Evolutionary conservation across 1,284 basidiomycete genomes (phyloP).

Genomic region (Ustilago sp.): DNA sequence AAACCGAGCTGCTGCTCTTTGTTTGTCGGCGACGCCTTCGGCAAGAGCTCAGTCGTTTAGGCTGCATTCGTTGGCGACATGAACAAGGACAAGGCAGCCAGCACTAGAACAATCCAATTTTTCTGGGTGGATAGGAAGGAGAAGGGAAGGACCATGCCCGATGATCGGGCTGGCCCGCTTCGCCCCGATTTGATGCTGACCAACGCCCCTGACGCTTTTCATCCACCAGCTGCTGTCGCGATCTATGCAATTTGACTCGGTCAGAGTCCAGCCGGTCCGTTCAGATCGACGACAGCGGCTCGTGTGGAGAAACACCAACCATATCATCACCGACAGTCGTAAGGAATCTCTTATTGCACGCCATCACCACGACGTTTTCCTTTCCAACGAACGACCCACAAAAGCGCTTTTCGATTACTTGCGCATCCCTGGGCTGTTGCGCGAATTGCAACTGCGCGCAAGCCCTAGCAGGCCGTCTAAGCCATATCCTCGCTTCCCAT

Average conservation of each 20-base stretch:
- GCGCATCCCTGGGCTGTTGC: slow-evolving; percentile 1
- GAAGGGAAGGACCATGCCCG: neutral
- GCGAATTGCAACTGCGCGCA: slow-evolving; percentile 3
- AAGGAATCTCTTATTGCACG: no score
- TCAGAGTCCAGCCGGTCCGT: slow-evolving; percentile 5
- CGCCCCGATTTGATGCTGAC: neutral
- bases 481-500: slow-evolving; percentile 41
- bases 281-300: slow-evolving; percentile 5
- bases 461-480: slow-evolving; percentile 9
- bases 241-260: neutral
- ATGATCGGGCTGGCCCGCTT: neutral
- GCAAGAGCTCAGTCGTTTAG: neutral
- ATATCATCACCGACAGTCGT: neutral
- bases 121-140: neutral
- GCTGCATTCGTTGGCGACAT: no score
- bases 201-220: neutral
- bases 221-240: neutral
- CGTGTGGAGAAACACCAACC: slow-evolving; percentile 1
- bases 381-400: neutral
- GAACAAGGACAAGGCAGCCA: no score
- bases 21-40: neutral
- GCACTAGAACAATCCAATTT: no score
- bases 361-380: no score
- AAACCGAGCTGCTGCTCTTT: neutral
- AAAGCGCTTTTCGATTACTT: neutral